Evolutionary conservation across 108 stramenopile species (phyloP).

Genomic region (Pseudonitzschia delicatissima): DNA sequence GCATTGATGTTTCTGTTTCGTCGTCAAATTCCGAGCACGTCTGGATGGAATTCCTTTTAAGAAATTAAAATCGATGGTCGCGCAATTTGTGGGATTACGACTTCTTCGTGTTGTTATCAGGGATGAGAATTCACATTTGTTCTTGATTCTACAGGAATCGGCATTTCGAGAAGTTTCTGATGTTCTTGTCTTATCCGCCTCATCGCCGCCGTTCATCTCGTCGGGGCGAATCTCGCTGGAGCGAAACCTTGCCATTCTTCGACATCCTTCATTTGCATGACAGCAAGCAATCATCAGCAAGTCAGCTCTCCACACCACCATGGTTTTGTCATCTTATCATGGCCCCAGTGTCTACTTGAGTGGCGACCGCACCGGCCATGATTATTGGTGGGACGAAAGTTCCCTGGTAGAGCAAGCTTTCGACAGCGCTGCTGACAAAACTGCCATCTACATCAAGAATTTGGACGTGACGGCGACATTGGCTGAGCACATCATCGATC

Average conservation of each 20-base stretch:
- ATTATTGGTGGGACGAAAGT: slow-evolving; percentile 7
- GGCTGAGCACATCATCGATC: neutral
- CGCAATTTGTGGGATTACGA: too few species aligned
- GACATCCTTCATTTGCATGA: neutral
- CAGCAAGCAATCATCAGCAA: neutral
- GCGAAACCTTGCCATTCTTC: too few species aligned
- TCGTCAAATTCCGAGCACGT: too few species aligned
- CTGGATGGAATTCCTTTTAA: too few species aligned
- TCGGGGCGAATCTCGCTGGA: too few species aligned
- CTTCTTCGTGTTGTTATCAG: too few species aligned
- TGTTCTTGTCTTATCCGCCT: too few species aligned
- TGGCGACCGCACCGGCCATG: slow-evolving; percentile 2
- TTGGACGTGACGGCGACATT: neutral
- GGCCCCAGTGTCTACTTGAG: slow-evolving; percentile 6
- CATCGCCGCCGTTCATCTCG: too few species aligned
- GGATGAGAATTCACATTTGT: too few species aligned
- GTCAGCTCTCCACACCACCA: neutral
- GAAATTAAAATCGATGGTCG: too few species aligned
- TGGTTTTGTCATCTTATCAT: neutral
- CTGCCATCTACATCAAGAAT: neutral
- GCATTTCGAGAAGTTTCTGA: neutral
- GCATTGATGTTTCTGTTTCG: too few species aligned
- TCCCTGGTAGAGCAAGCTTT: neutral
- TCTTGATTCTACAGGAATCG: neutral
- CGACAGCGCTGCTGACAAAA: neutral